Percentiles rank a stretch among this genome's conserved stretches.
Conservation (phyloP, 1,284 basidiomycete genomes). For the Tilletia walkeri region DNA sequence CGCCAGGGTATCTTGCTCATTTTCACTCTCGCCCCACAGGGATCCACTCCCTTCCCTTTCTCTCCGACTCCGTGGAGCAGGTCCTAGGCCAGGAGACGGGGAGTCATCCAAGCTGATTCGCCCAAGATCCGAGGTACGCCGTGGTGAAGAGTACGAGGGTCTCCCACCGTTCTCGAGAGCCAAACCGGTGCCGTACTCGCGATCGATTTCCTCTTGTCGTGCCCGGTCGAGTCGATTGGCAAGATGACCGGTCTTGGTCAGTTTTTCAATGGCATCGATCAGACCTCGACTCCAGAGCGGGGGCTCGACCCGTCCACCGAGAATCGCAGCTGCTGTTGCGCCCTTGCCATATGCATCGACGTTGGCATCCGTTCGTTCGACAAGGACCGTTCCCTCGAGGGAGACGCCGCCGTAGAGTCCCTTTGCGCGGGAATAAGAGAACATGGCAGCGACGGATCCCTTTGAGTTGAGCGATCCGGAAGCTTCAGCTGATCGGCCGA, state of each 20-base stretch:
- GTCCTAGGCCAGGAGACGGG: not conserved
- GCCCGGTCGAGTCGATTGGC: conserved; percentile 13
- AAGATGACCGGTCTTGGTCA: conserved; percentile 30
- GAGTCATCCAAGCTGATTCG: not conserved
- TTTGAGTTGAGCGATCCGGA: conserved; percentile 79
- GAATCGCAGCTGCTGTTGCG: conserved; percentile 43
- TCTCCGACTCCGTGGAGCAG: not conserved
- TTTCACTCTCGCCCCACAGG: conserved; percentile 8
- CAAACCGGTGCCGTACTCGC: conserved; percentile 12
- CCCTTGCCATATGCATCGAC: conserved; percentile 51
- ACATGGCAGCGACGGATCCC: conserved; percentile 90
- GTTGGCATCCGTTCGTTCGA: conserved; percentile 79
- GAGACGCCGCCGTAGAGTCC: conserved; percentile 83
- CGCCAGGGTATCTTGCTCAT: conserved; percentile 8
- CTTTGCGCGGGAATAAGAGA: conserved; percentile 81
- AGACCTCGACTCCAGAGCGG: conserved; percentile 36
- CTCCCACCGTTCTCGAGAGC: not conserved
- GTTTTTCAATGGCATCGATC: conserved; percentile 38
- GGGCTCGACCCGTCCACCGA: conserved; percentile 39
- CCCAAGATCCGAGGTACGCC: not conserved
- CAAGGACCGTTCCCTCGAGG: conserved; percentile 87
- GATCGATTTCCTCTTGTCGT: conserved; percentile 16
- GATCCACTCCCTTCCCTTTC: conserved; percentile 12
- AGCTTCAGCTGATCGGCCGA: conserved; percentile 92
- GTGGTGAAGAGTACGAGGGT: not conserved